Conservation (phyloP, 225 moss, liverwort and hornwort genomes). For the Sphagnum tenellum region DNA sequence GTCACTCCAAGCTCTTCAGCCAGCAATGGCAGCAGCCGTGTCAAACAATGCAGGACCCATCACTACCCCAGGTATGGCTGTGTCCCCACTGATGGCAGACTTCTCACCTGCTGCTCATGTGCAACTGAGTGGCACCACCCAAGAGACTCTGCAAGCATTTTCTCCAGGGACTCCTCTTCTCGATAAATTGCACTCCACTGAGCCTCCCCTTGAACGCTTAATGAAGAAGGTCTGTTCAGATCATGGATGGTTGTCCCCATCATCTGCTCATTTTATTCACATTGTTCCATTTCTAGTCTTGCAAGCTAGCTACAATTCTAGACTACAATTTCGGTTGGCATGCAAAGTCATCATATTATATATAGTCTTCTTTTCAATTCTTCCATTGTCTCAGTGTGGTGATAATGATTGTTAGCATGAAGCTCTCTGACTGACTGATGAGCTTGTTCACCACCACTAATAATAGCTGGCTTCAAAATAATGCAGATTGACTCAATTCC, state of each 20-base stretch:
- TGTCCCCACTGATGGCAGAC: slow-evolving; percentile 72
- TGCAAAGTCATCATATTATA: no score
- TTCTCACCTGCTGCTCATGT: slow-evolving; percentile 51
- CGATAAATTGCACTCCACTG: slow-evolving; percentile 57
- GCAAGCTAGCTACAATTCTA: no score
- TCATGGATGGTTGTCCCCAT: no score
- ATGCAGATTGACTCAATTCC: slow-evolving; percentile 64
- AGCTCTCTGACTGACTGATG: no score
- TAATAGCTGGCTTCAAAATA: no score
- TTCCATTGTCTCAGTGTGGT: no score
- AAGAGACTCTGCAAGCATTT: slow-evolving; percentile 73
- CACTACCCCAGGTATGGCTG: slow-evolving; percentile 82
- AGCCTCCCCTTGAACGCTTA: slow-evolving; percentile 63
- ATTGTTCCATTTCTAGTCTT: no score
- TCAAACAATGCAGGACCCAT: slow-evolving; percentile 30
- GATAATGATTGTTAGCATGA: no score
- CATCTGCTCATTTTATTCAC: no score
- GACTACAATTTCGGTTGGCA: no score
- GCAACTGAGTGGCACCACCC: slow-evolving; percentile 9
- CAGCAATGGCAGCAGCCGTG: slow-evolving; percentile 40
- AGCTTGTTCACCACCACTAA: no score
- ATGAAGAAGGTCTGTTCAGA: slow-evolving; percentile 34
- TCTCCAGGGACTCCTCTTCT: slow-evolving; percentile 80
- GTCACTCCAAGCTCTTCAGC: slow-evolving; percentile 51
- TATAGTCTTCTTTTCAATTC: no score